Conservation (phyloP, 2,329 filamentous ascomycete species). For the Coniochaeta pulveracea region DNA sequence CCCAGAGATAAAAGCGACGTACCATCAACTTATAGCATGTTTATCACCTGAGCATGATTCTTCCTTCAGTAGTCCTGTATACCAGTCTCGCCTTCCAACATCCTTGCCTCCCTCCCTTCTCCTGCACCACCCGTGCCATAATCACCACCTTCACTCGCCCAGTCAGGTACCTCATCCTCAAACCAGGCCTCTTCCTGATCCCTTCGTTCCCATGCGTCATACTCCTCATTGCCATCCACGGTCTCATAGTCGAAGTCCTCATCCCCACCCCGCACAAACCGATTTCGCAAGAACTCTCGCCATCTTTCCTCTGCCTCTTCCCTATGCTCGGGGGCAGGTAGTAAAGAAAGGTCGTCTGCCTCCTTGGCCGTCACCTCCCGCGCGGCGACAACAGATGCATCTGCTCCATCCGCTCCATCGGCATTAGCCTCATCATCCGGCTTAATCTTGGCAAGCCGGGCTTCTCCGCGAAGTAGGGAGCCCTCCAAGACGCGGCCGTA, state of each 20-base stretch:
- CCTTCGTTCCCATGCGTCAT: slow-evolving; percentile 50
- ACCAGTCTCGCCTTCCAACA: slow-evolving; percentile 50
- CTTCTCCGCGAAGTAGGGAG: slow-evolving; percentile 65
- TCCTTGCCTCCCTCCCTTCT: slow-evolving; percentile 3
- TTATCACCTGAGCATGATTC: not conserved
- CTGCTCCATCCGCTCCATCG: slow-evolving; percentile 18
- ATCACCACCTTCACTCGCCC: slow-evolving; percentile 34
- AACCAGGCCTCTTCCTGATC: slow-evolving; percentile 68
- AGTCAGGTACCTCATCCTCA: slow-evolving; percentile 64
- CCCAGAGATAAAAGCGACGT: no score
- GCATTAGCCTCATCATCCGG: slow-evolving; percentile 21
- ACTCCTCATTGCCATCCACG: slow-evolving; percentile 63
- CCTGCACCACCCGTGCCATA: slow-evolving; percentile 9
- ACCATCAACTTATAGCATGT: no score
- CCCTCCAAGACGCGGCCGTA: slow-evolving; percentile 71
- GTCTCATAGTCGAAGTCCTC: slow-evolving; percentile 64
- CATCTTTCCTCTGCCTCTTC: slow-evolving; percentile 60
- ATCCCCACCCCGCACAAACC: slow-evolving; percentile 67
- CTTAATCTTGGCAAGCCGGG: slow-evolving; percentile 52
- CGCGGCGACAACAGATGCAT: not conserved
- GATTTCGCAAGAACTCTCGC: slow-evolving; percentile 58
- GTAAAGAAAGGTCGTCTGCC: slow-evolving; percentile 35
- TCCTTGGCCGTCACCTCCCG: slow-evolving; percentile 14
- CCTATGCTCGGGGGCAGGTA: slow-evolving; percentile 31
- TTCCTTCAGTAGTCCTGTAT: slow-evolving; percentile 58